Evolutionary conservation across 2,329 filamentous ascomycete species (phyloP), one percentile per base, ranked within the genome.

Genomic region (Colletotrichum euphorbiae): DNA sequence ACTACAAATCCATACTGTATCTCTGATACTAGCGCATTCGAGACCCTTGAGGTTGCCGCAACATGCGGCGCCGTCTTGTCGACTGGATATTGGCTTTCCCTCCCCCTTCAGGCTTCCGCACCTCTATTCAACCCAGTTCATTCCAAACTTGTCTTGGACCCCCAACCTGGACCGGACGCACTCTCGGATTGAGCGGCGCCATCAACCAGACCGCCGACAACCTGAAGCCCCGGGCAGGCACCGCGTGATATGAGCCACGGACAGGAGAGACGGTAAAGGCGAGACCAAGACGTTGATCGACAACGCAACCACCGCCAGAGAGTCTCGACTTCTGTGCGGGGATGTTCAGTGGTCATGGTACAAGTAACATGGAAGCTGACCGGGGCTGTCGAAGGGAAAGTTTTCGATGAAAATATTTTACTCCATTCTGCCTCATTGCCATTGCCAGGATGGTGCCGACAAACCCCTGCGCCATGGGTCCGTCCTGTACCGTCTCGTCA

Each of bases 341-440:
- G 46, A 33, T 43, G 40, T 43, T 36, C 45, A 54, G 61, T 58
- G 61, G 65, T 31, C 52, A 57, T 31, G 43, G 65, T n/a, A n/a
- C n/a, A n/a, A n/a, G n/a, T 52, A 59, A 68, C 61, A 46, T 65
- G 52, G 65, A 64, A 59, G 54, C 55, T 59, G 54, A 17, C 65
- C 54, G 54, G 60, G 46, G 48, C 38, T 38, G 43, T 33, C 31
- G 55, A 61, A 36, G 31, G 13, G 40, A 46, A 58, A 54, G n/a
- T 54, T 42, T 65, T 58, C 50, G 24, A 67, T 33, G 19, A 50
- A 48, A 21, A 51, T 52, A 40, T 40, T 40, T 13, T 40, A 45
- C 46, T 36, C 45, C 60, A 58, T 65, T 33, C 42, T 38, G 60
- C 40, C 64, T 57, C 31, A n/a, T 36, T 52, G 46, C 65, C 31